Evolutionary conservation across 2,329 filamentous ascomycete species (phyloP).

Genomic region (Penicillium sp.): DNA sequence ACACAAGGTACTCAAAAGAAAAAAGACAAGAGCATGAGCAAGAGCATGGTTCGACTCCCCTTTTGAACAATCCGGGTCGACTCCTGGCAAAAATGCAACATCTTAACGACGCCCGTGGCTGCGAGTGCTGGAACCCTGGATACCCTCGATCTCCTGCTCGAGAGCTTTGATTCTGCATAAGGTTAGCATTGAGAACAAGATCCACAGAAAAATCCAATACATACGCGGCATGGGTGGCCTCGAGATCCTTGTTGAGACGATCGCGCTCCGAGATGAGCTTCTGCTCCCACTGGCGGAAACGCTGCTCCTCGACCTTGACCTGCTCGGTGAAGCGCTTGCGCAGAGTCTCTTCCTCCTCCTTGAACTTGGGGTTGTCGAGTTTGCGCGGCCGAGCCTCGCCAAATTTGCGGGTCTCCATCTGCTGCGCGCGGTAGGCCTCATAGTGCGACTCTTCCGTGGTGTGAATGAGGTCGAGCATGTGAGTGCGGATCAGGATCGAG

Average conservation of each 20-base stretch:
- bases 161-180: slow-evolving; percentile 47
- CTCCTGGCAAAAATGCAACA: slow-evolving; percentile 17
- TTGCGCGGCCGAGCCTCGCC: slow-evolving; percentile 95
- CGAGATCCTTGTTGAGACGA: slow-evolving; percentile 98
- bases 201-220: slow-evolving; percentile 20
- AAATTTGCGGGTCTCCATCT: slow-evolving; percentile 99
- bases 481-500: slow-evolving; percentile 95
- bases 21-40: slow-evolving; percentile 34
- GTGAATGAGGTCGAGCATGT: slow-evolving; percentile 99
- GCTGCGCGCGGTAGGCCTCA: slow-evolving; percentile 96
- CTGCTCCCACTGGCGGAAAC: slow-evolving; percentile 99
- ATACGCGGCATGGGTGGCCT: slow-evolving; percentile 84
- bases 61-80: slow-evolving; percentile 24
- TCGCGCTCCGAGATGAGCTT: slow-evolving; percentile 99
- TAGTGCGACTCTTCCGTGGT: slow-evolving; percentile 99
- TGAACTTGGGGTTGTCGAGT: slow-evolving; percentile 99
- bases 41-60: slow-evolving; percentile 29
- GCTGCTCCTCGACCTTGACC: slow-evolving; percentile 99
- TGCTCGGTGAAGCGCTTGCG: slow-evolving; percentile 99
- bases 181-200: slow-evolving; percentile 26
- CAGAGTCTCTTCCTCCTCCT: slow-evolving; percentile 97
- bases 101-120: slow-evolving; percentile 85
- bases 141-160: slow-evolving; percentile 85
- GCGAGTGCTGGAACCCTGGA: slow-evolving; percentile 86
- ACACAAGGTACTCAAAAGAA: slow-evolving; percentile 36